These are phyloP conservation scores for Pseudopyricularia javanii DNA, from an alignment of 2,329 filamentous ascomycete species.

Conservation along the genomic window DNA sequence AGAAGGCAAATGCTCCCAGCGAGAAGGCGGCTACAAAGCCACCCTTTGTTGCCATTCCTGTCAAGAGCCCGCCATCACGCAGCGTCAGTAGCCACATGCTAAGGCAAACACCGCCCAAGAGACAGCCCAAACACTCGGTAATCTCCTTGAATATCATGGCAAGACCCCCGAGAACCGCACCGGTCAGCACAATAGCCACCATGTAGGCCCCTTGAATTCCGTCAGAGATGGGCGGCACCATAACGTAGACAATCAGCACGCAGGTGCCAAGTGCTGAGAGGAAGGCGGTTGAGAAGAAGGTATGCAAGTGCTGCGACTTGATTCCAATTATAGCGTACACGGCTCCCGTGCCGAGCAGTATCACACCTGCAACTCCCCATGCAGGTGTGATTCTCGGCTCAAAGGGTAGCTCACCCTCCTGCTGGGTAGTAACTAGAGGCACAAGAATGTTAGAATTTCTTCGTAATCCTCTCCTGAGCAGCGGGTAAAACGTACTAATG, in stretches of 20 bases:
- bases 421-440: slow-evolving; percentile 29
- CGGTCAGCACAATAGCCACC: slow-evolving; percentile 62
- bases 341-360: slow-evolving; percentile 63
- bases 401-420: slow-evolving; percentile 52
- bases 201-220: slow-evolving; percentile 79
- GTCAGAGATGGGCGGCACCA: slow-evolving; percentile 63
- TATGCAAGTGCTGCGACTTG: slow-evolving; percentile 67
- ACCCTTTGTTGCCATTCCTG: slow-evolving; percentile 46
- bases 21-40: slow-evolving; percentile 69
- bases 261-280: slow-evolving; percentile 61
- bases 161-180: slow-evolving; percentile 58
- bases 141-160: slow-evolving; percentile 74
- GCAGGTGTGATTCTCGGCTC: slow-evolving; percentile 67
- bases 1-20: slow-evolving; percentile 55
- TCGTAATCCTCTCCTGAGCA: no score
- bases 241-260: slow-evolving; percentile 79
- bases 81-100: slow-evolving; percentile 86
- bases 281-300: slow-evolving; percentile 69
- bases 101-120: slow-evolving; percentile 76
- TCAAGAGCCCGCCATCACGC: slow-evolving; percentile 62
- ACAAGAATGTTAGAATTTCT: background rate
- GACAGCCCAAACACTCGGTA: slow-evolving; percentile 67
- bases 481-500: background rate
- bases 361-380: slow-evolving; percentile 63
- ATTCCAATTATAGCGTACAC: slow-evolving; percentile 68